Percentiles rank a stretch among this genome's conserved stretches.
Conservation (phyloP, 2,329 filamentous ascomycete species). For the Cadophora luteo-olivacea region DNA sequence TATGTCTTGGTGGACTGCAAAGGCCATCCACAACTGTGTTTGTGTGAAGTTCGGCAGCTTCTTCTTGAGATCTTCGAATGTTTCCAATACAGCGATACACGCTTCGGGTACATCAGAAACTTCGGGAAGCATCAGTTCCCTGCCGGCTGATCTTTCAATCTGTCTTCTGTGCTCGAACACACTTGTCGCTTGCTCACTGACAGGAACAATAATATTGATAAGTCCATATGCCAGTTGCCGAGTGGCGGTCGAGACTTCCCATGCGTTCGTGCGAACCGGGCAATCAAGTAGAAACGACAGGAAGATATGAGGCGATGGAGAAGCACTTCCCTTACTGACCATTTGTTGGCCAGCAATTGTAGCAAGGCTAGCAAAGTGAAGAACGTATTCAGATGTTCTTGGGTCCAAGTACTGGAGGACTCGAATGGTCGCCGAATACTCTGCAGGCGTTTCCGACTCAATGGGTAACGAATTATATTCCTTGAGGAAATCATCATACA, state of each 20-base stretch:
- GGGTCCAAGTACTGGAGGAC: constrained; percentile 50
- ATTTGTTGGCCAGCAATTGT: constrained; percentile 38
- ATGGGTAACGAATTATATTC: constrained; percentile 33
- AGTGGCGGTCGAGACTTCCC: constrained; percentile 58
- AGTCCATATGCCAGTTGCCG: constrained; percentile 62
- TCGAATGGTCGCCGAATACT: neutral
- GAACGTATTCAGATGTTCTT: constrained; percentile 56
- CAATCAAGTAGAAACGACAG: constrained; percentile 68
- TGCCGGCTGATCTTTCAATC: constrained; percentile 35
- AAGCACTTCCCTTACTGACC: constrained; percentile 30
- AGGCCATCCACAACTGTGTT: constrained; percentile 37
- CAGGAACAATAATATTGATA: constrained; percentile 48
- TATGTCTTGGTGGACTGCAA: constrained; percentile 42
- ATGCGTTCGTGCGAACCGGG: constrained; percentile 60
- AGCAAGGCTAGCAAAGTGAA: constrained; percentile 47
- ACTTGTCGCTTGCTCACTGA: constrained; percentile 29
- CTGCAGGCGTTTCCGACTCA: neutral
- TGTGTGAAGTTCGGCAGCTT: constrained; percentile 29
- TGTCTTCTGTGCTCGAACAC: constrained; percentile 44
- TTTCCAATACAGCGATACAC: constrained; percentile 32
- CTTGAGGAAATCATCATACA: constrained; percentile 37
- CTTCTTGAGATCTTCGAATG: constrained; percentile 28
- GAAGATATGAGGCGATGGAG: constrained; percentile 56
- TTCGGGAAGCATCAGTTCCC: constrained; percentile 39
- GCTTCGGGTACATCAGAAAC: constrained; percentile 35